Evolutionary conservation across 2,329 filamentous ascomycete species (phyloP).

Genomic region (Xylaria arbuscula): DNA sequence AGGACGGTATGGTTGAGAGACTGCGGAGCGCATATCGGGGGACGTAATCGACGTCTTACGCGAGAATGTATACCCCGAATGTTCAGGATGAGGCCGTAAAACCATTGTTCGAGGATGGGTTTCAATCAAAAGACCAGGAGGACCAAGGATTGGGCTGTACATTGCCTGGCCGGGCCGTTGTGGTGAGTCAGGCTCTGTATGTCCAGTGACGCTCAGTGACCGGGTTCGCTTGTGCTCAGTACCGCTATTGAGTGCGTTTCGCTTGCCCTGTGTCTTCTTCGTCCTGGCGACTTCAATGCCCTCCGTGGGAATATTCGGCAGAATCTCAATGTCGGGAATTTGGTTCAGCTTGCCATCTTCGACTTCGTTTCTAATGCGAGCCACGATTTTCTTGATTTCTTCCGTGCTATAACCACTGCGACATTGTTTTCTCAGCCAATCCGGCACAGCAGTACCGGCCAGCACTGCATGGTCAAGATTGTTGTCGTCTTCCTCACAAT

Average conservation of each 20-base stretch:
- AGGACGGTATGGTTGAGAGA: slow-evolving; percentile 47
- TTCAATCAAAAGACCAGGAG: slow-evolving; percentile 24
- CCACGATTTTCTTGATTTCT: slow-evolving; percentile 61
- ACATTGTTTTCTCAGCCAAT: slow-evolving; percentile 54
- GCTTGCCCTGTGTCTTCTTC: slow-evolving; percentile 45
- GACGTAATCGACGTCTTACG: slow-evolving; percentile 1
- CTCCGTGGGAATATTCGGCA: slow-evolving; percentile 63
- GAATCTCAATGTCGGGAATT: slow-evolving; percentile 69
- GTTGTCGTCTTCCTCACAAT: slow-evolving; percentile 50
- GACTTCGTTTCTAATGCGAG: slow-evolving; percentile 59
- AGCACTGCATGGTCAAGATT: slow-evolving; percentile 46
- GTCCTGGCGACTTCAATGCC: slow-evolving; percentile 46
- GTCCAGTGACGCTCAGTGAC: slow-evolving; percentile 49
- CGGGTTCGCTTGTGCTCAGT: slow-evolving; percentile 51
- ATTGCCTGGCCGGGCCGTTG: slow-evolving; percentile 47
- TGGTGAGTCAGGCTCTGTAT: slow-evolving; percentile 38
- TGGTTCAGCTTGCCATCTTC: slow-evolving; percentile 55
- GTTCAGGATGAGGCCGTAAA: too few relatives aligned
- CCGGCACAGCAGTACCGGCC: slow-evolving; percentile 53
- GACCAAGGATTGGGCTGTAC: slow-evolving; percentile 37
- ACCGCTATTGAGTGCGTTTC: slow-evolving; percentile 39
- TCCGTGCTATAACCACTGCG: slow-evolving; percentile 60
- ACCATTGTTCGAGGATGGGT: background rate
- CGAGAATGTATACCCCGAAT: background rate
- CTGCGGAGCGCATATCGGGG: slow-evolving; percentile 32